phyloP scores from a whole-genome alignment of 805 yeast species.

The Priceomyces carsonii region DNA sequence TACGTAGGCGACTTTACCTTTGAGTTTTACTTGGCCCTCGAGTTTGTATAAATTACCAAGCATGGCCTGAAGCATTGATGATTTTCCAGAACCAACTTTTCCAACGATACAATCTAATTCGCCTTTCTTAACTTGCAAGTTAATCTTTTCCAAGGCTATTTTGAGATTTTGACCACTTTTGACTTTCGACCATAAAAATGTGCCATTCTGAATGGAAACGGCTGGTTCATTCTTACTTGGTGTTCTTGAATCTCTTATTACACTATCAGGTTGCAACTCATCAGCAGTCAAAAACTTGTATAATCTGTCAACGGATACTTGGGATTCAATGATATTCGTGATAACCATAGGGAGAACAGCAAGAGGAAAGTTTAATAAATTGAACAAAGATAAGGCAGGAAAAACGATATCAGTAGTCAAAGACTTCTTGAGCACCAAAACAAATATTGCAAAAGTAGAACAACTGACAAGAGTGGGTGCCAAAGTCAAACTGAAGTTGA shows the following conservation, averaged over 20 bases:
- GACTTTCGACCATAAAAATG: conserved; percentile 76
- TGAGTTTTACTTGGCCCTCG: conserved; percentile 68
- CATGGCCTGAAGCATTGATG: conserved; percentile 75
- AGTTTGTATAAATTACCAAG: conserved; percentile 81
- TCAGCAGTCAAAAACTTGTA: conserved; percentile 68
- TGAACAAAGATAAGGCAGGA: conserved; percentile 87
- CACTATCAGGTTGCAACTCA: conserved; percentile 83
- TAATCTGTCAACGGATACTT: conserved; percentile 77
- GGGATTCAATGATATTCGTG: conserved; percentile 83
- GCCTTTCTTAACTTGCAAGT: conserved; percentile 67
- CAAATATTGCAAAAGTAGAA: conserved; percentile 83
- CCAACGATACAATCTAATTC: conserved; percentile 86
- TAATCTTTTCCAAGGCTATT: conserved; percentile 64
- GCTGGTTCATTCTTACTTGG: conserved; percentile 64
- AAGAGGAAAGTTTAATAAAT: conserved; percentile 85
- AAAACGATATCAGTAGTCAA: conserved; percentile 88
- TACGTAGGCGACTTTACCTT: conserved; percentile 84
- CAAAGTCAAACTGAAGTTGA: conserved; percentile 75
- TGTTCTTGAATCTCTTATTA: conserved; percentile 52
- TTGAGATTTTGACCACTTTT: conserved; percentile 58
- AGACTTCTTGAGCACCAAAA: conserved; percentile 59
- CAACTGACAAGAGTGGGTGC: conserved; percentile 91
- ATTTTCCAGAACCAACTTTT: conserved; percentile 87
- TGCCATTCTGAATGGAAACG: conserved; percentile 61
- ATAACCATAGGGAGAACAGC: conserved; percentile 91